phyloP scores from a whole-genome alignment of 2,329 filamentous ascomycete genomes.

The Fusarium sp. region DNA sequence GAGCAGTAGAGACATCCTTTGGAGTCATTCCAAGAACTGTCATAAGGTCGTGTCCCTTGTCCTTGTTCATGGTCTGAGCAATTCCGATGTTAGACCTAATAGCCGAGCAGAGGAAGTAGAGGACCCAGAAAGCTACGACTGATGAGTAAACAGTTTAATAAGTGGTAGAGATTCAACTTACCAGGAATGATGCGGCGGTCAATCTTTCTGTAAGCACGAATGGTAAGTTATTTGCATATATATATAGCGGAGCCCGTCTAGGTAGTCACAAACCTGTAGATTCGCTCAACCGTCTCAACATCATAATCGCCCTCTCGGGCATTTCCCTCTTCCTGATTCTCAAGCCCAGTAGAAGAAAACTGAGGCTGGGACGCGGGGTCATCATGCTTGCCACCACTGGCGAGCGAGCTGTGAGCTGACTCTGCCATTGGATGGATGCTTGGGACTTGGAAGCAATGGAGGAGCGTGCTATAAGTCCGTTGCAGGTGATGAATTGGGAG shows the following conservation, averaged over 20 bases:
- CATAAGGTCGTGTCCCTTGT: conserved; percentile 79
- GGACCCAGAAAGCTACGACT: conserved; percentile 79
- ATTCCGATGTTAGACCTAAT: conserved; percentile 93
- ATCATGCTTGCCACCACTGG: conserved; percentile 52
- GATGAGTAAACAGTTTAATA: conserved; percentile 6
- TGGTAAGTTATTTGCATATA: conserved; percentile 4
- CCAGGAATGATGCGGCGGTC: conserved; percentile 72
- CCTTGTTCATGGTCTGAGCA: conserved; percentile 91
- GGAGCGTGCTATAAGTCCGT: conserved; percentile 63
- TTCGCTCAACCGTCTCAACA: conserved; percentile 65
- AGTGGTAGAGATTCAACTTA: conserved; percentile 46
- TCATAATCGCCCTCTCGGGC: conserved; percentile 59
- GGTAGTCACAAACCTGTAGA: conserved; percentile 59
- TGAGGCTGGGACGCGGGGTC: conserved; percentile 40
- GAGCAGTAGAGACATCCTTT: conserved; percentile 84
- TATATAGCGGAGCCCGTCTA: no score
- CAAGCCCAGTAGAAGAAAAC: conserved; percentile 39
- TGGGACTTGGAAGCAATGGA: conserved; percentile 67
- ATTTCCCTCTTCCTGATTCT: conserved; percentile 51
- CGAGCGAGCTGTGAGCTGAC: conserved; percentile 48
- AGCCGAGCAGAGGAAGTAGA: conserved; percentile 93
- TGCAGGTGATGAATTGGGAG: conserved; percentile 5
- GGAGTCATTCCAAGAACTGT: conserved; percentile 76
- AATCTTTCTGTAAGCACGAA: conserved; percentile 58
- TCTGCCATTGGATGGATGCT: conserved; percentile 59